Evolutionary conservation across 2,329 filamentous ascomycete genomes (phyloP), one percentile per base, ranked within the genome.

Genomic region (Neonectria punicea): DNA sequence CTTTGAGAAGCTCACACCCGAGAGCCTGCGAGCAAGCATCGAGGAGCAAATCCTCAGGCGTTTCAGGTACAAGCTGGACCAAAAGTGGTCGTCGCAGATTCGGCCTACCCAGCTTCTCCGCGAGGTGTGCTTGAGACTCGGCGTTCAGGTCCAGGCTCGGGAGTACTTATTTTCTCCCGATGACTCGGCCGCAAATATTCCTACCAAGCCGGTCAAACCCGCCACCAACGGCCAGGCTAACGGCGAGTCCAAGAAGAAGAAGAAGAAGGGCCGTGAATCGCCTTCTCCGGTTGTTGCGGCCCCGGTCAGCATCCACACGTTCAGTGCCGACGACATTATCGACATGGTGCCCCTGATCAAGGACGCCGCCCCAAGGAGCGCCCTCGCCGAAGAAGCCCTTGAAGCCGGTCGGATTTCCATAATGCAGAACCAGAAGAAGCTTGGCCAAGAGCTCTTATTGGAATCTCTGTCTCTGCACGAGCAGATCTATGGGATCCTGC

Each of bases 321-420:
- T 99, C 81, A 86, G 84, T 56, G 85, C 93, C 1, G 94, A 97
- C 66, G 94, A 99, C 73, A 87, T 99, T 68, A 81, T 97, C 70
- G 98, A 98, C 80, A 86, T 98, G 65, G 93, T 98, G n/a, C 96
- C 96, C 8, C 83, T 98, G 50, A 89, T 98, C 75, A 98, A 98
- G 85, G 94, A 99, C 78, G 96, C 96, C 4, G 91, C 92, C 65
- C 96, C 95, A 43, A 92, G 93, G 80, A 98, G 94, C 78, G 85
- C 93, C 28, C 87, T 99, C 66, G 95, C 96, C 0, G 96, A 99
- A 79, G 96, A 99, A 81, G 95, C 96, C 14, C 85, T 99, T 47
- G 96, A 99, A 80, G 96, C 95, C 62, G 96, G 96, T 25, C 93
- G 94, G 58, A 95, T 99, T 76, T 98, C 95, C n/a, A 90, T 99